These are phyloP conservation scores for Dothideomycetes sp. DNA, from an alignment of 2,329 filamentous ascomycete species.

Conservation along the genomic window DNA sequence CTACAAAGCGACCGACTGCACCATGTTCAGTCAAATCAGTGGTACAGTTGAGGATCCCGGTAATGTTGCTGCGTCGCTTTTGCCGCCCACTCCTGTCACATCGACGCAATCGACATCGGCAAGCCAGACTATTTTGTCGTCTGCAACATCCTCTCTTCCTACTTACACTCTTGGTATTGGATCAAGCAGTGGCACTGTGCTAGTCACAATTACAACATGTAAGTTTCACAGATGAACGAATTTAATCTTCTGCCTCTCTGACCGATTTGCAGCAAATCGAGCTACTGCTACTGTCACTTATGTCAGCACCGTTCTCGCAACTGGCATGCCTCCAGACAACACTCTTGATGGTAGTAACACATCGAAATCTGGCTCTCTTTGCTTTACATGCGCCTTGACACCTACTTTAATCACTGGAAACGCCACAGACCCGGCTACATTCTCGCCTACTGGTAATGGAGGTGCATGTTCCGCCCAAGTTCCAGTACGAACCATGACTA, in stretches of 20 bases:
- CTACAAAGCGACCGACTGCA: slow-evolving; percentile 23
- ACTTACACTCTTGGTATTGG: neutral
- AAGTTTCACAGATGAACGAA: neutral
- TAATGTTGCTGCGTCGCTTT: slow-evolving; percentile 13
- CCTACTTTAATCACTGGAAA: slow-evolving; percentile 18
- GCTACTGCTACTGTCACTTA: slow-evolving; percentile 12
- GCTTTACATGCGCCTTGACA: slow-evolving; percentile 23
- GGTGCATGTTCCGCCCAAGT: slow-evolving; percentile 14
- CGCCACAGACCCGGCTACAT: neutral
- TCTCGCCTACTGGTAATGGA: neutral
- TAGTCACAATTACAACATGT: slow-evolving; percentile 6
- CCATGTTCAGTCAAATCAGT: slow-evolving; percentile 22
- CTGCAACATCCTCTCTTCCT: neutral
- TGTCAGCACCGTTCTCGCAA: slow-evolving; percentile 5
- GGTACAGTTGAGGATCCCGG: slow-evolving; percentile 21
- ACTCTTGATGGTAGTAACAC: neutral
- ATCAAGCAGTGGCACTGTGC: neutral
- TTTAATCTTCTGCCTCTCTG: neutral
- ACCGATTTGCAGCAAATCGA: slow-evolving; percentile 7
- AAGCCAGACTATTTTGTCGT: neutral
- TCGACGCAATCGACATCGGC: neutral
- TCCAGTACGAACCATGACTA: slow-evolving; percentile 22
- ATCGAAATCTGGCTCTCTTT: slow-evolving; percentile 17
- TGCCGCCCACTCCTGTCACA: slow-evolving; percentile 4
- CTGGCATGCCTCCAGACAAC: neutral